Evolutionary conservation across 129 eudicot genomes (phyloP).

Genomic region (Lactuca saligna): DNA sequence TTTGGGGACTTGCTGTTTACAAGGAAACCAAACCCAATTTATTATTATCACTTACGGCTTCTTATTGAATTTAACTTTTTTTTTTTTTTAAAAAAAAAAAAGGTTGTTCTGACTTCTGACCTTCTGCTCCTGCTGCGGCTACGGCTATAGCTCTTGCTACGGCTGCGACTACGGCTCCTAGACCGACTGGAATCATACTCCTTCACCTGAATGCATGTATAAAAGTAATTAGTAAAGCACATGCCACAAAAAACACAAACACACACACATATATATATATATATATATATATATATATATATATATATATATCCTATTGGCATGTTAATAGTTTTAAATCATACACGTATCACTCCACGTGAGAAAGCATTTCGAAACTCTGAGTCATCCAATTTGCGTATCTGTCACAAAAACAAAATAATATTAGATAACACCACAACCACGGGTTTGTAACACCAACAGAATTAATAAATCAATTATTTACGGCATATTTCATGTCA

Average conservation of each 20-base stretch:
- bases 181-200: conserved; percentile 82
- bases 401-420: conserved; percentile 36
- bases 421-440: background rate
- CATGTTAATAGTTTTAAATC: conserved; percentile 8
- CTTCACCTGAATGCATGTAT: conserved; percentile 56
- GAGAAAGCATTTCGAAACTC: conserved; percentile 88
- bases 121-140: conserved; percentile 75
- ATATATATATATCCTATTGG: background rate
- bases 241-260: background rate
- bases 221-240: background rate
- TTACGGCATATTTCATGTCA: conserved; percentile 96
- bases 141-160: conserved; percentile 48
- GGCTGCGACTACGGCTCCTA: conserved; percentile 78
- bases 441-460: conserved; percentile 3
- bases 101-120: conserved; percentile 12
- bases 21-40: background rate
- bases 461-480: conserved; percentile 13
- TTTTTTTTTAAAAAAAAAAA: no score
- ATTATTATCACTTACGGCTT: no score
- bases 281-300: no score
- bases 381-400: conserved; percentile 85
- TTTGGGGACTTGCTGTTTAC: conserved; percentile 77
- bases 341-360: conserved; percentile 73
- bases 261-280: no score
- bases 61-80: no score